Conservation (phyloP, 1,139 yeast genomes). For the Saccharomyces hybrid region DNA sequence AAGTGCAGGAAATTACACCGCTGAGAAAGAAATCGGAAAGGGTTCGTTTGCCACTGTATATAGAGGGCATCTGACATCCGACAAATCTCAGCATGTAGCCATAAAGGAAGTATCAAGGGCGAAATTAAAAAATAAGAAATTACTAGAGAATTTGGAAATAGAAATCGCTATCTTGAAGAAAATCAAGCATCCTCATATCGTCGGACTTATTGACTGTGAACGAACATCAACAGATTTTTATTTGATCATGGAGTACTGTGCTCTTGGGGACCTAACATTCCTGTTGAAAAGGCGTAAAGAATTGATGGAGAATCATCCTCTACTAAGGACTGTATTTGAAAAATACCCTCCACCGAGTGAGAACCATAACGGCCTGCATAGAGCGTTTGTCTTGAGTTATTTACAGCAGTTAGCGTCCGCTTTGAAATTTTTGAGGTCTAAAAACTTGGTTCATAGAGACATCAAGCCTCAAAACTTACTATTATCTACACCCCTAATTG, state of each 20-base stretch:
- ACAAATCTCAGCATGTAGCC: slow-evolving; percentile 40
- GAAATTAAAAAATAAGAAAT: slow-evolving; percentile 73
- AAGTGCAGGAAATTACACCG: slow-evolving; percentile 21
- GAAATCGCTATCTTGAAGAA: slow-evolving; percentile 82
- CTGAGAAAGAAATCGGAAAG: slow-evolving; percentile 63
- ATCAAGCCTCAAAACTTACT: slow-evolving; percentile 89
- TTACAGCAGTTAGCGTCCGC: slow-evolving; percentile 83
- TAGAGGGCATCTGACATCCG: slow-evolving; percentile 42
- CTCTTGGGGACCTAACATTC: slow-evolving; percentile 86
- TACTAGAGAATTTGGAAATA: slow-evolving; percentile 81
- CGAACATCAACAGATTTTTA: slow-evolving; percentile 76
- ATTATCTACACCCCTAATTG: slow-evolving; percentile 62
- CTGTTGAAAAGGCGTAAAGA: slow-evolving; percentile 73
- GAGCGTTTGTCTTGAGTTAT: slow-evolving; percentile 72
- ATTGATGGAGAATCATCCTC: slow-evolving; percentile 67
- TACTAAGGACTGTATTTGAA: slow-evolving; percentile 64
- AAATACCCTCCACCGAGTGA: slow-evolving; percentile 74
- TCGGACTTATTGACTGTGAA: slow-evolving; percentile 71
- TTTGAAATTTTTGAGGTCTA: slow-evolving; percentile 66
- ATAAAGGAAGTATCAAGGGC: slow-evolving; percentile 81
- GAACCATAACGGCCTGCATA: slow-evolving; percentile 70
- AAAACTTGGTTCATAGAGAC: slow-evolving; percentile 86
- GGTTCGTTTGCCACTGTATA: slow-evolving; percentile 95
- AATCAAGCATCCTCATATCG: slow-evolving; percentile 89
- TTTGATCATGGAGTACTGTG: slow-evolving; percentile 93